A percentile compares a stretch with the other conserved stretches of the same genome.
These are phyloP conservation scores for Monosporascus sp. DNA, from an alignment of 2,329 filamentous ascomycete genomes.

Conservation along the genomic window DNA sequence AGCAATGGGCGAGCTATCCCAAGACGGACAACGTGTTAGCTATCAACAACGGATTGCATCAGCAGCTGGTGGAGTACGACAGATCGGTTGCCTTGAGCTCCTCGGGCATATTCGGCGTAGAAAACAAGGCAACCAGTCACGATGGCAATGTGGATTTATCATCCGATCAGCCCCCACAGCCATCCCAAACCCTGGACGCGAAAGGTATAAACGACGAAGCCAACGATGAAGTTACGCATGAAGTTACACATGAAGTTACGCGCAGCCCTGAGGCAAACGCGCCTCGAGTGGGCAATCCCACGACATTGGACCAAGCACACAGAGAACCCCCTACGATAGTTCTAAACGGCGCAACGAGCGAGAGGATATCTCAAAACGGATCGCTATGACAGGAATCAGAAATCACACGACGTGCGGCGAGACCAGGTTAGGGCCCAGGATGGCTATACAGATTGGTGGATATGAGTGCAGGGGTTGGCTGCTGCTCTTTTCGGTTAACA, in stretches of 20 bases:
- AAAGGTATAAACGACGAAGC: too few species aligned
- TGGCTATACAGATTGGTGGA: too few species aligned
- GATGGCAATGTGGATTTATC: background rate
- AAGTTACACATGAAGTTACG: background rate
- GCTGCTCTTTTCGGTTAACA: too few species aligned
- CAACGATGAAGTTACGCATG: background rate
- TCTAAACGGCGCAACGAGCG: background rate
- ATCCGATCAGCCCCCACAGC: background rate
- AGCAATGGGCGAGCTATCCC: background rate
- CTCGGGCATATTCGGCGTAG: background rate
- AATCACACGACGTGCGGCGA: background rate
- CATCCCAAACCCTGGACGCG: too few species aligned
- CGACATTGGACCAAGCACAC: background rate
- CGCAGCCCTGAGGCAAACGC: background rate
- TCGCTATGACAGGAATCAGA: background rate
- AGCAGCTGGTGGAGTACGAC: background rate
- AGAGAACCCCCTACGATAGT: background rate
- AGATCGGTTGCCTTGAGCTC: background rate
- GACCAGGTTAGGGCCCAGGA: background rate
- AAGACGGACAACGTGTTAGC: background rate
- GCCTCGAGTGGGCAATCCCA: background rate
- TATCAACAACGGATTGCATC: background rate
- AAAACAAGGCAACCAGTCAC: background rate
- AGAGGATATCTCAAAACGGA: background rate
- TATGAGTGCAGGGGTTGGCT: too few species aligned